A percentile compares a stretch with the other conserved stretches of the same genome.
Evolutionary conservation across 768 basidiomycete species (phyloP).

Genomic region (Amanita brunnescens): DNA sequence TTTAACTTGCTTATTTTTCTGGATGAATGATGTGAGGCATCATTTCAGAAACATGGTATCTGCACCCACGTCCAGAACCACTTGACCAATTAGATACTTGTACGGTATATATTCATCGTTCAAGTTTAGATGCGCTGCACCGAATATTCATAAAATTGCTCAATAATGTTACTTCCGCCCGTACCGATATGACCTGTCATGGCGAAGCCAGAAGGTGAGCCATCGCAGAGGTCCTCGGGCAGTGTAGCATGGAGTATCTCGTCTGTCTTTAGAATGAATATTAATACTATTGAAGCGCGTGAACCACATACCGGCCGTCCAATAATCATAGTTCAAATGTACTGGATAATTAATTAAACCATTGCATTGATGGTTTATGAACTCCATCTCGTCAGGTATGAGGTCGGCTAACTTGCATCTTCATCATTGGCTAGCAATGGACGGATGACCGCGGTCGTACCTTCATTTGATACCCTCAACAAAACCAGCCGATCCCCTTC

Average conservation of each 20-base stretch:
- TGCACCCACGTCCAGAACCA: constrained; percentile 75
- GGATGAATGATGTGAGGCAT: not conserved
- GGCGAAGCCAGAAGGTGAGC: constrained; percentile 82
- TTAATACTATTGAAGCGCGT: not conserved
- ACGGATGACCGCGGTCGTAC: constrained; percentile 26
- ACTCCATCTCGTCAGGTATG: constrained; percentile 41
- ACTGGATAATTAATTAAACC: constrained; percentile 53
- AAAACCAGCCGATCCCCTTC: constrained; percentile 57
- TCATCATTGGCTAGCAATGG: constrained; percentile 10
- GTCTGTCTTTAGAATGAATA: constrained; percentile 35
- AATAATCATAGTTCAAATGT: constrained; percentile 75
- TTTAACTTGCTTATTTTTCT: constrained; percentile 81
- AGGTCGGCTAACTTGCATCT: constrained; percentile 59
- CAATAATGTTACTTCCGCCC: constrained; percentile 11
- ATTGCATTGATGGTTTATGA: constrained; percentile 46
- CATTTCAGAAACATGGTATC: constrained; percentile 4
- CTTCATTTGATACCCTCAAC: constrained; percentile 51
- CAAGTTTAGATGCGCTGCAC: constrained; percentile 83
- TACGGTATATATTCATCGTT: constrained; percentile 87
- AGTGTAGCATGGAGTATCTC: constrained; percentile 79
- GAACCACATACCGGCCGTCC: constrained; percentile 61
- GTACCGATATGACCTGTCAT: constrained; percentile 85
- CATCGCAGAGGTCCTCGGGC: constrained; percentile 68
- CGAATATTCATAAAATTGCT: constrained; percentile 1
- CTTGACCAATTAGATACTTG: constrained; percentile 83